Percentiles rank a stretch among this genome's conserved stretches.
Evolutionary conservation across 108 stramenopile species (phyloP).

Genomic region (Cyclotella baltica): DNA sequence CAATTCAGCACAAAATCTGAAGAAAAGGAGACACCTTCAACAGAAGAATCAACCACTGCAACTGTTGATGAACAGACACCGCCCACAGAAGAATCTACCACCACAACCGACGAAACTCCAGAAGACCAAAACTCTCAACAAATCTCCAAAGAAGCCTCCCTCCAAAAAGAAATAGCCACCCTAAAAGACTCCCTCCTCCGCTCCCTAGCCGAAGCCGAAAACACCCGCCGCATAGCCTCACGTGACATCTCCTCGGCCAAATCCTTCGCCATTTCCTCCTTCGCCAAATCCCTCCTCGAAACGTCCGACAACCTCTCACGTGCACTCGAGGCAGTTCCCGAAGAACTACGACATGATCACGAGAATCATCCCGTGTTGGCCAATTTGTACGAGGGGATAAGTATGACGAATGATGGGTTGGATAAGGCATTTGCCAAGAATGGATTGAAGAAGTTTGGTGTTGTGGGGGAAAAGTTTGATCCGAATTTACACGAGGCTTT

Average conservation of each 20-base stretch:
- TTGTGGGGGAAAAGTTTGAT: conserved; percentile 92
- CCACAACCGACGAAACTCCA: conserved; percentile 13
- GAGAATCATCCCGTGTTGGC: conserved; percentile 61
- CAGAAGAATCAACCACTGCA: conserved; percentile 24
- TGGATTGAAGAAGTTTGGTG: conserved; percentile 88
- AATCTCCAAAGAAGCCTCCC: conserved; percentile 37
- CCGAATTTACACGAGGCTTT: conserved; percentile 96
- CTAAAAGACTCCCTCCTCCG: conserved; percentile 86
- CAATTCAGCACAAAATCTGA: conserved; percentile 44
- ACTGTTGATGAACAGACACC: conserved; percentile 20
- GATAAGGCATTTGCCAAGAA: conserved; percentile 87
- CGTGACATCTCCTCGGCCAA: conserved; percentile 88
- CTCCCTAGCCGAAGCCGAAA: conserved; percentile 96
- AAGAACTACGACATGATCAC: conserved; percentile 54
- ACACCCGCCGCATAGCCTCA: conserved; percentile 92
- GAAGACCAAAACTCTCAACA: conserved; percentile 2
- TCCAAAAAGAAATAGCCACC: conserved; percentile 72
- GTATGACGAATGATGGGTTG: conserved; percentile 91
- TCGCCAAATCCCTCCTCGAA: conserved; percentile 90
- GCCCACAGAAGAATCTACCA: conserved; percentile 26
- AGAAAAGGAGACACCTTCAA: neutral
- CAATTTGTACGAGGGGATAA: conserved; percentile 87
- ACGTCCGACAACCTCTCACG: conserved; percentile 93
- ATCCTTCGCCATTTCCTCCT: conserved; percentile 86
- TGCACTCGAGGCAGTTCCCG: conserved; percentile 82